These are phyloP conservation scores for Talaromyces wortmannii DNA, from an alignment of 495 filamentous ascomycete species.

Conservation along the genomic window DNA sequence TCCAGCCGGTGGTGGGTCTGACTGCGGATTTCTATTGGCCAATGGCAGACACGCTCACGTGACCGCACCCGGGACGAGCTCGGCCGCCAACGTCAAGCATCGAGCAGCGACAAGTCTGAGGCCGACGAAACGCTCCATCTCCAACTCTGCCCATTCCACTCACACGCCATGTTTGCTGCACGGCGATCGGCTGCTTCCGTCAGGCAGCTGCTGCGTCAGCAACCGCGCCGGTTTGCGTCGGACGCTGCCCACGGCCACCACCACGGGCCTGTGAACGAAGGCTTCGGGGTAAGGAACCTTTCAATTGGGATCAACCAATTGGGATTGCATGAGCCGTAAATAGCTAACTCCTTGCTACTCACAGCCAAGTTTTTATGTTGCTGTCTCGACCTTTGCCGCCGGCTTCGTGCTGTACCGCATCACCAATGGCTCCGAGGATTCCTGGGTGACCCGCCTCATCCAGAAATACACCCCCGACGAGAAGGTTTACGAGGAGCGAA, in stretches of 20 bases:
- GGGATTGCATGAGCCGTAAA: neutral
- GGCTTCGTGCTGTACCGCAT: slow-evolving; percentile 49
- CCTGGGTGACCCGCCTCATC: slow-evolving; percentile 53
- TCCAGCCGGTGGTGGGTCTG: no score
- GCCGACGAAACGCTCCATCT: slow-evolving; percentile 12
- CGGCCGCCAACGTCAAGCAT: slow-evolving; percentile 5
- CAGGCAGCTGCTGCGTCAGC: slow-evolving; percentile 38
- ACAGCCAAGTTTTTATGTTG: slow-evolving; percentile 62
- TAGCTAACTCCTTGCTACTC: neutral
- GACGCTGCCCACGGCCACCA: slow-evolving; percentile 24
- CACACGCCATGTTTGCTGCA: slow-evolving; percentile 36
- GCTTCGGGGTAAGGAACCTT: slow-evolving; percentile 53
- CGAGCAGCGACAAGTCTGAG: slow-evolving; percentile 6
- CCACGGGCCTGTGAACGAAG: slow-evolving; percentile 52
- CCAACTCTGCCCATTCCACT: slow-evolving; percentile 19
- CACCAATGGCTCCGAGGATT: slow-evolving; percentile 29
- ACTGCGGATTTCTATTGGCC: no score
- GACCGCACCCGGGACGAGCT: neutral
- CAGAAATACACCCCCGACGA: slow-evolving; percentile 39
- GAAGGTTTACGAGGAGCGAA: slow-evolving; percentile 50
- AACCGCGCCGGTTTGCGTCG: slow-evolving; percentile 37
- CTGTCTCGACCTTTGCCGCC: slow-evolving; percentile 51
- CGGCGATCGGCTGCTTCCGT: slow-evolving; percentile 33
- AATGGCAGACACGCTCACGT: neutral
- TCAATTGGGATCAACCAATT: slow-evolving; percentile 5